Evolutionary conservation across 2,329 filamentous ascomycete species (phyloP).

Genomic region (Talaromyces rugulosus): DNA sequence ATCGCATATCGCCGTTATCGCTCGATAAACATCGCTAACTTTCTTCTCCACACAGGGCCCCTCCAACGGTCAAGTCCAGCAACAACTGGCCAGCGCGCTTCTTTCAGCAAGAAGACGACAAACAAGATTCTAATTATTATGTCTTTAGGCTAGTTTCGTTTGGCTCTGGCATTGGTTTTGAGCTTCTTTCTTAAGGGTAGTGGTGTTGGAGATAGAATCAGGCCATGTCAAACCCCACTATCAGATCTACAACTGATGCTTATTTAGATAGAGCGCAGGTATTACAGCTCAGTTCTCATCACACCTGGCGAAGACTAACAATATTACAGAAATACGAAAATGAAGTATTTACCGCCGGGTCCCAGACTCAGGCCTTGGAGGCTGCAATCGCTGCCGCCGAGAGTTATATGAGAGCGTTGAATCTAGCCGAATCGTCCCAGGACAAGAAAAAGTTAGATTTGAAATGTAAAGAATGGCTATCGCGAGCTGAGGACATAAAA

Average conservation of each 20-base stretch:
- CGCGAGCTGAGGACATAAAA: constrained; percentile 73
- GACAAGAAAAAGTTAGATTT: constrained; percentile 64
- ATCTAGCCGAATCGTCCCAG: constrained; percentile 53
- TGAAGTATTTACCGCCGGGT: constrained; percentile 47
- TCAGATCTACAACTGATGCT: not conserved
- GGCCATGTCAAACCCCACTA: constrained; percentile 1
- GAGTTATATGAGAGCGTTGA: constrained; percentile 72
- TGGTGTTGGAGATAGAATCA: not conserved
- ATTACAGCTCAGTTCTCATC: constrained; percentile 4
- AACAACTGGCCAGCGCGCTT: not conserved
- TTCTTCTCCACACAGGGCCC: not conserved
- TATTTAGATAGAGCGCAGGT: constrained; percentile 30
- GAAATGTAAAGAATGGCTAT: constrained; percentile 67
- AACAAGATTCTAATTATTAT: not conserved
- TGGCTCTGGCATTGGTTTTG: not conserved
- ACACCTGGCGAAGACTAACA: constrained; percentile 19
- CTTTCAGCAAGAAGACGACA: not conserved
- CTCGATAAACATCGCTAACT: not conserved
- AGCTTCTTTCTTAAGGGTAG: too few species aligned
- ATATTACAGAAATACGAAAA: constrained; percentile 50
- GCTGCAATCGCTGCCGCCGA: constrained; percentile 75
- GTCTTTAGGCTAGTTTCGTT: not conserved
- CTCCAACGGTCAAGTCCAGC: not conserved
- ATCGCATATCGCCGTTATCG: not conserved
- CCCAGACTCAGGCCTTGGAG: constrained; percentile 63